Percentiles rank a stretch among this genome's conserved stretches.
Conservation (phyloP, 805 yeast genomes). For the Starmerella floris region DNA sequence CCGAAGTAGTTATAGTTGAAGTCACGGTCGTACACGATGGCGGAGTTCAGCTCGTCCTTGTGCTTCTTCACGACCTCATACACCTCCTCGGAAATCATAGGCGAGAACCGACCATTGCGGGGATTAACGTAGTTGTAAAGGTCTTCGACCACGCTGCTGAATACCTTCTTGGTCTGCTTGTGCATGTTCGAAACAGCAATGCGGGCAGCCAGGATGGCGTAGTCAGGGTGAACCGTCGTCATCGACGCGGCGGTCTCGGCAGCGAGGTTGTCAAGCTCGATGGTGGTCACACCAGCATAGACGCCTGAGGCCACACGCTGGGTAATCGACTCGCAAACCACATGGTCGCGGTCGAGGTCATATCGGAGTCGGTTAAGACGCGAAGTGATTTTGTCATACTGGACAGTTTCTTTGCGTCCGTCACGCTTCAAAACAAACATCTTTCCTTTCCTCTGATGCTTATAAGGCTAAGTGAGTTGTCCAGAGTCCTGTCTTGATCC, state of each 20-base stretch:
- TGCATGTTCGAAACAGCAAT: constrained; percentile 88
- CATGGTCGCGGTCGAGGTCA: constrained; percentile 80
- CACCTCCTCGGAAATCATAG: constrained; percentile 59
- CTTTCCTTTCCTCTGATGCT: too few relatives aligned
- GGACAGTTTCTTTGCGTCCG: constrained; percentile 88
- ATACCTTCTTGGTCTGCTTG: constrained; percentile 82
- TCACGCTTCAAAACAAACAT: constrained; percentile 87
- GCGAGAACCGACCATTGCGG: constrained; percentile 50
- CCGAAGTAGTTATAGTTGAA: constrained; percentile 73
- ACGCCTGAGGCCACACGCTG: constrained; percentile 93
- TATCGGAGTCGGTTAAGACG: constrained; percentile 86
- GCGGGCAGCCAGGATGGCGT: constrained; percentile 88
- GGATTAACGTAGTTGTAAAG: constrained; percentile 73
- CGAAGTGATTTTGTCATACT: constrained; percentile 94
- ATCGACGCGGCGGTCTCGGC: constrained; percentile 96
- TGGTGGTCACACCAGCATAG: constrained; percentile 91
- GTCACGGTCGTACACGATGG: constrained; percentile 69
- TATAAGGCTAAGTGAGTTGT: neutral
- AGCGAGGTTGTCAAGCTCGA: constrained; percentile 69
- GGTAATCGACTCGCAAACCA: constrained; percentile 90
- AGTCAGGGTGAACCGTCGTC: constrained; percentile 98
- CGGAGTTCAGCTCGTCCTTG: constrained; percentile 53
- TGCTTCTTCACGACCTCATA: constrained; percentile 49
- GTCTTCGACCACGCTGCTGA: constrained; percentile 61
- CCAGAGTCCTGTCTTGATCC: too few relatives aligned